A percentile compares a stretch with the other conserved stretches of the same genome.
Conservation (phyloP, 2,329 filamentous ascomycete genomes). For the Ascochyta clinopodiicola region DNA sequence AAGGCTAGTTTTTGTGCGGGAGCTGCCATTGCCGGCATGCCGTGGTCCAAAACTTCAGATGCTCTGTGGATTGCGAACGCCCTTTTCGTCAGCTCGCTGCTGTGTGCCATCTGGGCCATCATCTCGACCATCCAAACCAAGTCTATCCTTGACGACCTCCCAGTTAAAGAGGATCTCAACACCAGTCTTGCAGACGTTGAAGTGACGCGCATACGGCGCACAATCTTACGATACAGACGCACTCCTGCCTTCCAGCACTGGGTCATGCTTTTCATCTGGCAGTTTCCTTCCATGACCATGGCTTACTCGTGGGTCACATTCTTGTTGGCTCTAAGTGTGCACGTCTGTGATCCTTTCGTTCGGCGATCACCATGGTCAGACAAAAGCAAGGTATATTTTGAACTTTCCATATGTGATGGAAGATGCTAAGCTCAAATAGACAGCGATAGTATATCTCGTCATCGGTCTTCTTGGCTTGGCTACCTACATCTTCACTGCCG, state of each 20-base stretch:
- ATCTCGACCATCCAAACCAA: constrained; percentile 39
- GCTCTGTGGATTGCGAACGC: constrained; percentile 32
- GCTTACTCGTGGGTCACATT: constrained; percentile 37
- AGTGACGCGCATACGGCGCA: constrained; percentile 25
- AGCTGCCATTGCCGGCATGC: constrained; percentile 30
- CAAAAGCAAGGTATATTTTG: constrained; percentile 24
- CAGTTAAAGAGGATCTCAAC: constrained; percentile 26
- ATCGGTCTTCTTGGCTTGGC: constrained; percentile 29
- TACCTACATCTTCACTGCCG: constrained; percentile 30
- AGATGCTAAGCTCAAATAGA: constrained; percentile 20
- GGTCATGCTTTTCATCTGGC: constrained; percentile 41
- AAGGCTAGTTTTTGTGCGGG: constrained; percentile 39
- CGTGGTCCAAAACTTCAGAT: constrained; percentile 25
- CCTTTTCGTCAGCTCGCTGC: constrained; percentile 33
- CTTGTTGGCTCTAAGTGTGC: constrained; percentile 36
- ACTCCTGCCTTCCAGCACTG: constrained; percentile 33
- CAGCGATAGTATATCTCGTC: constrained; percentile 33
- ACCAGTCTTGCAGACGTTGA: constrained; percentile 26
- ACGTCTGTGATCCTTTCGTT: constrained; percentile 36
- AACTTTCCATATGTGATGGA: not conserved
- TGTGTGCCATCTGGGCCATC: constrained; percentile 38
- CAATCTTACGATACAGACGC: constrained; percentile 33
- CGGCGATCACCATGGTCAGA: constrained; percentile 24
- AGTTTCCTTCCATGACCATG: constrained; percentile 41
- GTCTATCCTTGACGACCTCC: constrained; percentile 37